A percentile compares a stretch with the other conserved stretches of the same genome.
phyloP scores from a whole-genome alignment of 2,329 filamentous ascomycete species.

The Akanthomyces dipterigenus region DNA sequence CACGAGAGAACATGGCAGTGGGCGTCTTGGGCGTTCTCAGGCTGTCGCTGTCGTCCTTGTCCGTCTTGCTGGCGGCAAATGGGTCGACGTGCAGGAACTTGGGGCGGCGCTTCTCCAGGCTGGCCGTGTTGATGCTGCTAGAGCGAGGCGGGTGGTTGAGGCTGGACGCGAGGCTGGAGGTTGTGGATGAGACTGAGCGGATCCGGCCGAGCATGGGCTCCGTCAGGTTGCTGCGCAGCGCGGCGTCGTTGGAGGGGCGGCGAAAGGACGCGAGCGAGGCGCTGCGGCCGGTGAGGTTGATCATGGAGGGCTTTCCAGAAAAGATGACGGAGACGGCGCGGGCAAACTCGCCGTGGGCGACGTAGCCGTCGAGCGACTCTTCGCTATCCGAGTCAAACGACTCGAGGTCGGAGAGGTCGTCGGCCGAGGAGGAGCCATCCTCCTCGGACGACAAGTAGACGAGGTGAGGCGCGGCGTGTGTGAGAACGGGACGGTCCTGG shows the following conservation, averaged over 20 bases:
- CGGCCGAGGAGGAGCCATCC: constrained; percentile 55
- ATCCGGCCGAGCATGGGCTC: constrained; percentile 25
- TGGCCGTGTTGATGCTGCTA: constrained; percentile 36
- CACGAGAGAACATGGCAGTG: constrained; percentile 44
- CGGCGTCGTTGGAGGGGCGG: constrained; percentile 17
- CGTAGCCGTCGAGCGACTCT: constrained; percentile 24
- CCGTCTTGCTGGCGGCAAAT: constrained; percentile 35
- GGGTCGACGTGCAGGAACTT: constrained; percentile 50
- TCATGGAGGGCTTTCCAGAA: constrained; percentile 51
- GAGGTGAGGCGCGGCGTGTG: constrained; percentile 45
- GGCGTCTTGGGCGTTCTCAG: constrained; percentile 37
- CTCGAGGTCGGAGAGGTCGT: constrained; percentile 31
- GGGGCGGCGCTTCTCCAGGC: constrained; percentile 29
- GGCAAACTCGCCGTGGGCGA: constrained; percentile 49
- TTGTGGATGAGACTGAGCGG: constrained; percentile 26
- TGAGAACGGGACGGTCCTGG: constrained; percentile 26
- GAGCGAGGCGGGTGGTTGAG: constrained; percentile 31
- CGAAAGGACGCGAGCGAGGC: constrained; percentile 31
- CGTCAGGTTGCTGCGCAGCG: constrained; percentile 26
- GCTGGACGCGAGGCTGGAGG: constrained; percentile 26
- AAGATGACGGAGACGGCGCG: constrained; percentile 53
- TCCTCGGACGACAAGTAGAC: constrained; percentile 61
- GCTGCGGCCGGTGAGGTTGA: constrained; percentile 44
- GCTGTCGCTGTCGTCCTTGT: constrained; percentile 22
- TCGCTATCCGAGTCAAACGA: constrained; percentile 38